A percentile compares a stretch with the other conserved stretches of the same genome.
These are phyloP conservation scores for Pythium dissotocum DNA, from an alignment of 352 stramenopile species.

Conservation along the genomic window DNA sequence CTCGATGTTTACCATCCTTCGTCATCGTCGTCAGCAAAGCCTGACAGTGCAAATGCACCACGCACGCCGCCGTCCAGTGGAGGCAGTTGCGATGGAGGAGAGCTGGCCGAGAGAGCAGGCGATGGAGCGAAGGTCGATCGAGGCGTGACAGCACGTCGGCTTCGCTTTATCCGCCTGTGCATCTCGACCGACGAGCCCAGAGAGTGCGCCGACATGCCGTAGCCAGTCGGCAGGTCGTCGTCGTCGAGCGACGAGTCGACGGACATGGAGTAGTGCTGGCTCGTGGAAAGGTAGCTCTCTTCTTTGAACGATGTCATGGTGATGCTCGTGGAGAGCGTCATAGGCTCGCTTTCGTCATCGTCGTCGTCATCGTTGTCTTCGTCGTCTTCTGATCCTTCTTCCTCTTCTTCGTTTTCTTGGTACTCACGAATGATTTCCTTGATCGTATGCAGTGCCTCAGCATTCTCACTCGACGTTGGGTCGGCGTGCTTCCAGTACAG, in stretches of 20 bases:
- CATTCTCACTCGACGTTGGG: constrained; percentile 72
- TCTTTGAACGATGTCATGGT: constrained; percentile 44
- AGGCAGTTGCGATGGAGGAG: constrained; percentile 62
- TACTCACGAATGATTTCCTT: constrained; percentile 65
- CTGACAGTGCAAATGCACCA: constrained; percentile 53
- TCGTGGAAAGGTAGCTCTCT: constrained; percentile 48
- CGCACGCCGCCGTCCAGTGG: constrained; percentile 34
- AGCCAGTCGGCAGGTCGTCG: constrained; percentile 21
- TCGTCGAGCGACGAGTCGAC: constrained; percentile 55
- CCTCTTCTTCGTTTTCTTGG: constrained; percentile 50
- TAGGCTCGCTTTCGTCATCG: constrained; percentile 44
- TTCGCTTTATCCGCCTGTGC: constrained; percentile 25
- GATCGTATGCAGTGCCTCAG: constrained; percentile 54
- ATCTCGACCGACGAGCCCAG: neutral
- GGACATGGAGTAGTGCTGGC: constrained; percentile 55
- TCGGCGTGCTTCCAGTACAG: constrained; percentile 93
- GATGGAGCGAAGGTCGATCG: constrained; percentile 54
- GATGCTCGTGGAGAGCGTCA: constrained; percentile 62
- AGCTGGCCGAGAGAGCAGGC: constrained; percentile 66
- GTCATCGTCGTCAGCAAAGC: constrained; percentile 66
- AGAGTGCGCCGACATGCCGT: constrained; percentile 22
- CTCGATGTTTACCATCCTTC: constrained; percentile 42
- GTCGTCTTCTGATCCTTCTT: constrained; percentile 34
- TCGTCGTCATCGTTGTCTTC: constrained; percentile 35
- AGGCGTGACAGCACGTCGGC: neutral